Base-by-base conservation (phyloP, 2,329 filamentous ascomycete genomes). In the Clonostachys chloroleuca region DNA sequence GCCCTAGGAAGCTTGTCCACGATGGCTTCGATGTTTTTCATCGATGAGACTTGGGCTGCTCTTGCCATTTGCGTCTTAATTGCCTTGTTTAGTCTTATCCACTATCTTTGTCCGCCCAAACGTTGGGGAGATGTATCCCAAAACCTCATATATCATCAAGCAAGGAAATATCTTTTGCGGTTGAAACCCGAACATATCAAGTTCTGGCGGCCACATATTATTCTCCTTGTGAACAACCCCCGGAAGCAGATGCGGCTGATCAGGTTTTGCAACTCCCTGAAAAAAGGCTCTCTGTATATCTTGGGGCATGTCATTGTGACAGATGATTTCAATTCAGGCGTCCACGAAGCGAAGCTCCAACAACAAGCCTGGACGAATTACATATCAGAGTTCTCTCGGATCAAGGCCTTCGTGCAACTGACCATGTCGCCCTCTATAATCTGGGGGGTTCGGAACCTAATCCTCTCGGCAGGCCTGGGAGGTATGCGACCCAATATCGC, bases 401-500 rank as follows among this genome's bases (percentile, higher is more conserved):
- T 95, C 60, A 95, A 95, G 64, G 90, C 90, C 0, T 95, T 95
- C 60, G 85, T 95, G 12, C 92, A 95, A 55, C 80, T 95, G 45
- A 83, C 87, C 13, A 88, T 95, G 62, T 89, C 89, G 2, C 90
- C 90, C 0, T 81, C 83, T 4, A 81, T 92, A 33, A 90, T 87
- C 57, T 95, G 90, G 90, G 90, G 90, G 1, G 80, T 89, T 18
- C 78, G 90, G 17, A 95, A 95, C 56, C 74, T 95, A 42, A 87
- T 94, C 9, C 67, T 95, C 10, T 88, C 86, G 12, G 86, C 90
- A 14, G 90, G 90, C 0, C 70, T 95, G 3, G 90, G 90, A 5
- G 89, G 90, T 13, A 95, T 95, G 89, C 74, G 90, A 40, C 90
- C 90, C 0, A 95, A 95, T 53, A 91, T 95, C 52, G 89, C 89